A percentile compares a stretch with the other conserved stretches of the same genome.
Conservation (phyloP, 2,329 filamentous ascomycete genomes). For the Coniosporium tulheliwenetii region DNA sequence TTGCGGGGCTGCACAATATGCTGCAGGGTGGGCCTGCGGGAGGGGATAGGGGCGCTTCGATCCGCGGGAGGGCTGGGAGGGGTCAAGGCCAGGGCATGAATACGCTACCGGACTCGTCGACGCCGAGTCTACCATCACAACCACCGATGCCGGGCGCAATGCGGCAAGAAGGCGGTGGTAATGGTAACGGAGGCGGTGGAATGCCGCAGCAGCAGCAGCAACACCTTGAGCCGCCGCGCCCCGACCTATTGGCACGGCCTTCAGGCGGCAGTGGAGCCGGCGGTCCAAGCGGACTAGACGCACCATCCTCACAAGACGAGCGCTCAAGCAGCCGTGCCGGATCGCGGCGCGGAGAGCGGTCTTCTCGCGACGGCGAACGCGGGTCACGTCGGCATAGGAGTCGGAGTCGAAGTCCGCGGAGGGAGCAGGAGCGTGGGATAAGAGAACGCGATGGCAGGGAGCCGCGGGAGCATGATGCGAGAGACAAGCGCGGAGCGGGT, state of each 20-base stretch:
- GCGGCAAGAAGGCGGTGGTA: neutral
- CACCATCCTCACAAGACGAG: neutral
- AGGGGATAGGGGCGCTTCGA: neutral
- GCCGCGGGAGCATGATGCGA: no score
- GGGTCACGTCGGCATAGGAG: neutral
- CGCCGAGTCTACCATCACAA: neutral
- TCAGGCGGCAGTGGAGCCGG: neutral
- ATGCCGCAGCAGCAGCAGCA: neutral
- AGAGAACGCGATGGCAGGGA: no score
- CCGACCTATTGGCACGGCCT: neutral
- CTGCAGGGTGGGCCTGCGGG: conserved; percentile 2
- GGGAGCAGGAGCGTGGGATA: no score
- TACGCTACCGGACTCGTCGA: neutral
- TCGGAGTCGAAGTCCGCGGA: no score
- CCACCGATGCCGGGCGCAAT: neutral
- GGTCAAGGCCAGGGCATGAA: neutral
- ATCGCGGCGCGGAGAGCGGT: neutral
- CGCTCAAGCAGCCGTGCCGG: neutral
- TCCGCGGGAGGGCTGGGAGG: neutral
- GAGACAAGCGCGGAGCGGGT: no score
- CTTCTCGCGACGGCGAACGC: neutral
- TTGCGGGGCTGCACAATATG: conserved; percentile 10
- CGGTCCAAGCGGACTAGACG: neutral
- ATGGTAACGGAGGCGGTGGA: neutral
- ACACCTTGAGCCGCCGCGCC: neutral